Base-by-base conservation (phyloP, 768 basidiomycete genomes). In the Mycena albidolilacea region DNA sequence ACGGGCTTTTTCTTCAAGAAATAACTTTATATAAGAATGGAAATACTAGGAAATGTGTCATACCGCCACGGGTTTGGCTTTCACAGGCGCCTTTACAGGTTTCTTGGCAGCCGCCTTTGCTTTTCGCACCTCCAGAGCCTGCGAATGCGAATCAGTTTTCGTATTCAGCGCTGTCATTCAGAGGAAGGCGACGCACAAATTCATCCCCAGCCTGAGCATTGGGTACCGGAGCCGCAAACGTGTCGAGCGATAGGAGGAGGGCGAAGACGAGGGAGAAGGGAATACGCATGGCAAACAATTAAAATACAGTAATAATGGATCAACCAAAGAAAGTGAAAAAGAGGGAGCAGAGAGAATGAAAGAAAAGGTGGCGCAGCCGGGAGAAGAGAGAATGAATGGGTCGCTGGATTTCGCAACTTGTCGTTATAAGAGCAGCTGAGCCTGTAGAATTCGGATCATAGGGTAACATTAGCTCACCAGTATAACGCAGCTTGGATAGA, bases 41-140 rank as follows among this genome's bases (percentile, higher is more conserved):
- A 43, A 43, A 43, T 30, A 30, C 30, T 4, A 30, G 4, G 3
- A 30, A 30, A 30, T 30, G 3, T 30, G 3, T 4, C 30, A 30
- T 30, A 30, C 30, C 30, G 30, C 41, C 3, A 30, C 30, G 4
- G 30, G 30, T 30, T 30, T 30, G 30, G 30, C 30, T 4, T 30
- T 30, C 30, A 43, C 41, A 14, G 41, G 41, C 2, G 23, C 10
- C 23, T 66, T 66, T 3, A 48, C 58, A 3, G 67, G 54, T 35
- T 35, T 55, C 17, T 55, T 55, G 11, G 54, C 54, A 35, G 30
- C 54, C 8, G 15, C 35, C 21, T 55, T 57, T 19, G 58, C 67
- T 15, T 67, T 67, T 0, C 68, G 68, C 7, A 55, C 60, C 8
- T 62, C 60, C 15, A 69, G 68, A 6, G 59, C 59, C 68, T 69